Evolutionary conservation across 352 stramenopile genomes (phyloP).

Genomic region (Chrysophaeum taylorii): DNA sequence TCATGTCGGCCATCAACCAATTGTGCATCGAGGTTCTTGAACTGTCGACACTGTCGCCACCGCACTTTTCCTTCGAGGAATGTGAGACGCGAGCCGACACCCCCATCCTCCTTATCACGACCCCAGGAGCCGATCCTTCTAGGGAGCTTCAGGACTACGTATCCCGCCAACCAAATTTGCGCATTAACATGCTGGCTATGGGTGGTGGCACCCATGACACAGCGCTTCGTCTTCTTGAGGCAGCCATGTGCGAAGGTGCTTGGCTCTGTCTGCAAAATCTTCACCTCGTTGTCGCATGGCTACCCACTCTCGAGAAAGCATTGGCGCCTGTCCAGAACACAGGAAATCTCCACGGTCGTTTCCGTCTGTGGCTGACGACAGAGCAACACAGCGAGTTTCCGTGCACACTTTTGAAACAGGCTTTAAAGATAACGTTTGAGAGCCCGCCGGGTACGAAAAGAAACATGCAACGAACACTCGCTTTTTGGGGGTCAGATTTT

Average conservation of each 20-base stretch:
- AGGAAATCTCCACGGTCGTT: slow-evolving; percentile 50
- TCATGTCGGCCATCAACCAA: slow-evolving; percentile 71
- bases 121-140: slow-evolving; percentile 75
- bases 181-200: slow-evolving; percentile 87
- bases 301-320: slow-evolving; percentile 77
- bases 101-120: slow-evolving; percentile 78
- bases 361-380: slow-evolving; percentile 86
- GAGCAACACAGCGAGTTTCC: slow-evolving; percentile 74
- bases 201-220: slow-evolving; percentile 81
- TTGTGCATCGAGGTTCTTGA: slow-evolving; percentile 74
- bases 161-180: no score
- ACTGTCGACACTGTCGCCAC: slow-evolving; percentile 66
- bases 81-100: slow-evolving; percentile 32
- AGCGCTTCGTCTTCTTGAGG: slow-evolving; percentile 63
- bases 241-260: slow-evolving; percentile 60
- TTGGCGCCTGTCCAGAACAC: slow-evolving; percentile 43
- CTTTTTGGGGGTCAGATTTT: slow-evolving; percentile 64
- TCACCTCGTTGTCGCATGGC: slow-evolving; percentile 81
- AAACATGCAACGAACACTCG: slow-evolving; percentile 81
- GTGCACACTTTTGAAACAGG: slow-evolving; percentile 74
- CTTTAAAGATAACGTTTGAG: slow-evolving; percentile 88
- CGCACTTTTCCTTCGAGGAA: slow-evolving; percentile 25
- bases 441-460: slow-evolving; percentile 85
- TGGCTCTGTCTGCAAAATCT: slow-evolving; percentile 93
- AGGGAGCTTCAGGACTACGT: slow-evolving; percentile 82